Evolutionary conservation across 805 yeast species (phyloP).

Genomic region (Dipodascopsis tothii): DNA sequence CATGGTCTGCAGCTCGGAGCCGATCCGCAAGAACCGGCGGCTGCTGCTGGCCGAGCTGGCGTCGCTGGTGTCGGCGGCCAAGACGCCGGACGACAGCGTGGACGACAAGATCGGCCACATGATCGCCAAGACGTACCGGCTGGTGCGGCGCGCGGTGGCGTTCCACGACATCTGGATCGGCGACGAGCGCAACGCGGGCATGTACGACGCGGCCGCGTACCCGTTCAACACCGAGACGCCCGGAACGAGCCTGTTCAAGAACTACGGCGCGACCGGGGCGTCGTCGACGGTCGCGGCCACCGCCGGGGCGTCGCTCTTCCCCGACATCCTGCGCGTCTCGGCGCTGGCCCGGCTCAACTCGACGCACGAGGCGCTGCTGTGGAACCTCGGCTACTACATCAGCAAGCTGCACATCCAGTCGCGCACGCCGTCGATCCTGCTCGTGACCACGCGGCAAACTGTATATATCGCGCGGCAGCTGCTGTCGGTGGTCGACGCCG

Average conservation of each 20-base stretch:
- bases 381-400: conserved; percentile 31
- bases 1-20: conserved; percentile 27
- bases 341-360: conserved; percentile 33
- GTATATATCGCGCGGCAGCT: conserved; percentile 37
- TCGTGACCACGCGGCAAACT: conserved; percentile 33
- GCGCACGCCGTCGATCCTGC: conserved; percentile 23
- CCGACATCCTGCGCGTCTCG: conserved; percentile 2
- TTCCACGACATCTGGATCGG: conserved; percentile 30
- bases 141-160: conserved; percentile 30
- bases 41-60: conserved; percentile 36
- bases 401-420: conserved; percentile 24
- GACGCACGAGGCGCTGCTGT: conserved; percentile 31
- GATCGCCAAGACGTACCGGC: conserved; percentile 29
- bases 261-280: not conserved
- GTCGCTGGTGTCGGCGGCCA: conserved; percentile 34
- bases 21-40: conserved; percentile 32
- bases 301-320: not conserved
- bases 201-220: not conserved
- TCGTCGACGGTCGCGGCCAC: not conserved
- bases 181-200: conserved; percentile 9
- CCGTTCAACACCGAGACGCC: too few species aligned
- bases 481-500: conserved; percentile 32
- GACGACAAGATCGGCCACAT: conserved; percentile 31
- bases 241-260: too few species aligned
- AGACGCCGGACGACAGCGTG: conserved; percentile 29